These are phyloP conservation scores for Mycena chlorophos DNA, from an alignment of 768 basidiomycete genomes.

Conservation along the genomic window DNA sequence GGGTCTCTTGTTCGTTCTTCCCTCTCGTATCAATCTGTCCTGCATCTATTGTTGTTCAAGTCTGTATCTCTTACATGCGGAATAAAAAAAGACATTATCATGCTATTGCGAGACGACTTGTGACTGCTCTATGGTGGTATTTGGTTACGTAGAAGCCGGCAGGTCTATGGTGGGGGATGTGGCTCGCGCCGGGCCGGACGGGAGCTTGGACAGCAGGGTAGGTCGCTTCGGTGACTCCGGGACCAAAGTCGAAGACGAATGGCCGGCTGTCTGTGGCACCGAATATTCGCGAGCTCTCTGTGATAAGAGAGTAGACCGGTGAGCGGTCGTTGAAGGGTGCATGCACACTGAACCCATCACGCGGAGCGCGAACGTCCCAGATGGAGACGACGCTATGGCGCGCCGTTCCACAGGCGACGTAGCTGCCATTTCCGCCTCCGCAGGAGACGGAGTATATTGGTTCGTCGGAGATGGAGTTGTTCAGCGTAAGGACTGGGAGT, in stretches of 20 bases:
- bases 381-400: constrained; percentile 77
- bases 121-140: constrained; percentile 23
- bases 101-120: not conserved
- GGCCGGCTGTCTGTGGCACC: constrained; percentile 76
- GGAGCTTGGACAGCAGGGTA: constrained; percentile 45
- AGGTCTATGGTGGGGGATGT: not conserved
- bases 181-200: constrained; percentile 30
- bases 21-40: constrained; percentile 19
- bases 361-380: constrained; percentile 73
- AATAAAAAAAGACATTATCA: constrained; percentile 17
- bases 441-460: constrained; percentile 75
- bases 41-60: constrained; percentile 32
- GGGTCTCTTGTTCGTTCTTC: constrained; percentile 20
- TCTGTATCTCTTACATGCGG: constrained; percentile 28
- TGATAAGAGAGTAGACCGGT: constrained; percentile 71
- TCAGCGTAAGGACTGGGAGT: constrained; percentile 58
- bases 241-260: constrained; percentile 79
- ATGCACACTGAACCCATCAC: constrained; percentile 72
- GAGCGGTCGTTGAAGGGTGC: constrained; percentile 78
- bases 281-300: constrained; percentile 79
- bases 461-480: constrained; percentile 69
- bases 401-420: constrained; percentile 76
- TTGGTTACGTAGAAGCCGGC: constrained; percentile 54
- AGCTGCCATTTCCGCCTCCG: constrained; percentile 66
- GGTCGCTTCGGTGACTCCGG: constrained; percentile 54